Evolutionary conservation across 2,329 filamentous ascomycete genomes (phyloP), one percentile per base, ranked within the genome.

Genomic region (Hirsutella thompsonii): DNA sequence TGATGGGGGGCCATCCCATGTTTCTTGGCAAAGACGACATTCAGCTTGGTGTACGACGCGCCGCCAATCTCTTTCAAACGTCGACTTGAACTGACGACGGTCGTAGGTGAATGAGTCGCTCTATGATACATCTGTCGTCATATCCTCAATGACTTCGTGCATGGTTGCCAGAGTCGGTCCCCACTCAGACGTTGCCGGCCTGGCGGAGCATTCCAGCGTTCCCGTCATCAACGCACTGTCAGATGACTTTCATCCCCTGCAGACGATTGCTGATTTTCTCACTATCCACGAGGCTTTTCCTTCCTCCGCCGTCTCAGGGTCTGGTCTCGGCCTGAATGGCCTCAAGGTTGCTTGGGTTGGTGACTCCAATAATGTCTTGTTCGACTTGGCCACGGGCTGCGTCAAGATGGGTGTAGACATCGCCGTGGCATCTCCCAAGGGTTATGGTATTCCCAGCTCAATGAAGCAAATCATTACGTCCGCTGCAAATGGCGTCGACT

Each of bases 11-110:
- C 0, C 83, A 94, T 53, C 81, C 92, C 19, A 95, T 98, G 89
- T 98, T 98, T 59, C 64, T 98, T 44, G 88, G 89, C 54, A 92
- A 89, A 57, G 82, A 93, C 42, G 92, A 98, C 57, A 98, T 98
- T 47, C 92, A 98, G 62, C 72, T 98, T 18, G 92, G 92, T 40
- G 92, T 84, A 60, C 49, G 72, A 67, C 23, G 20, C 19, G 10
- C 9, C 8, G 30, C 16, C 23, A 48, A 34, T 46, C 37, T 38
- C 40, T 38, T 33, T 5, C 20, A 29, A n/a, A 35, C 11, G 19
- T 8, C 28, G n/a, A 42, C 21, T 34, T 33, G 42, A 18, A 19
- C 29, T 42, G 37, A 40, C 28, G 4, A 14, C 3, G 14, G 19
- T 2, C 8, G 32, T 47, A 83, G 79, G 79, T 89, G 48, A 98